A percentile compares a stretch with the other conserved stretches of the same genome.
Conservation (phyloP, 352 stramenopile genomes). For the Phytophthora citrophthora region DNA sequence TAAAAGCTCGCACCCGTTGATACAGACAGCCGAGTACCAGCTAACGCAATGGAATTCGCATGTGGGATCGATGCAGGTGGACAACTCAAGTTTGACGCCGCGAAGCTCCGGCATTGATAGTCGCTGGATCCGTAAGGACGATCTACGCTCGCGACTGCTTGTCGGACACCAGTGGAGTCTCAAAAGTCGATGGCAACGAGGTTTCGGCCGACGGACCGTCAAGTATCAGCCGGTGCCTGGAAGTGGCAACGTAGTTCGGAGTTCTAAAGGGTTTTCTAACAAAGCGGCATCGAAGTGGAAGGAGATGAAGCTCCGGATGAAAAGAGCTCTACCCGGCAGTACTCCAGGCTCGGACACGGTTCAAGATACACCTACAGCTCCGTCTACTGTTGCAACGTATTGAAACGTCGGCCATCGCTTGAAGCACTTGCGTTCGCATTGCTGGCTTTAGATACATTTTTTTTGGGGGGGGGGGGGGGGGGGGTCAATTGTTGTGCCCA, state of each 20-base stretch:
- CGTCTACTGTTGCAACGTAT: conserved; percentile 6
- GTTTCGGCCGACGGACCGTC: neutral
- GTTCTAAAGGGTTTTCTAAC: neutral
- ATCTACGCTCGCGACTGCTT: conserved; percentile 24
- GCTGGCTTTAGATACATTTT: no score
- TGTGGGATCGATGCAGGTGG: conserved; percentile 13
- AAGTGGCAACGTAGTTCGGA: neutral
- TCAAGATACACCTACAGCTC: conserved; percentile 5
- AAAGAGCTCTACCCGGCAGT: neutral
- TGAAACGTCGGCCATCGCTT: no score
- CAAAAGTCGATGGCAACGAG: conserved; percentile 10
- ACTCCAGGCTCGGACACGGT: conserved; percentile 1
- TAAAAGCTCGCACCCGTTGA: conserved; percentile 14
- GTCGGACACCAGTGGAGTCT: conserved; percentile 5
- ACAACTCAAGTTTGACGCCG: conserved; percentile 1
- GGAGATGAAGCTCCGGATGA: conserved; percentile 2
- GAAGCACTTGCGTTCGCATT: no score
- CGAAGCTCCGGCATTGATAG: conserved; percentile 1
- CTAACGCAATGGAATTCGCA: conserved; percentile 18
- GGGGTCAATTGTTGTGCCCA: no score
- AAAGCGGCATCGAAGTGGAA: conserved; percentile 8
- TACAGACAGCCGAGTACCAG: conserved; percentile 23
- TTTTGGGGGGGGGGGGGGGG: no score
- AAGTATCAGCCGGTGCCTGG: conserved; percentile 1
- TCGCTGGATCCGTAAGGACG: conserved; percentile 26